Percentiles rank a stretch among this genome's conserved stretches.
Evolutionary conservation across 495 filamentous ascomycete genomes (phyloP).

Genomic region (Aspergillus avenaceus): DNA sequence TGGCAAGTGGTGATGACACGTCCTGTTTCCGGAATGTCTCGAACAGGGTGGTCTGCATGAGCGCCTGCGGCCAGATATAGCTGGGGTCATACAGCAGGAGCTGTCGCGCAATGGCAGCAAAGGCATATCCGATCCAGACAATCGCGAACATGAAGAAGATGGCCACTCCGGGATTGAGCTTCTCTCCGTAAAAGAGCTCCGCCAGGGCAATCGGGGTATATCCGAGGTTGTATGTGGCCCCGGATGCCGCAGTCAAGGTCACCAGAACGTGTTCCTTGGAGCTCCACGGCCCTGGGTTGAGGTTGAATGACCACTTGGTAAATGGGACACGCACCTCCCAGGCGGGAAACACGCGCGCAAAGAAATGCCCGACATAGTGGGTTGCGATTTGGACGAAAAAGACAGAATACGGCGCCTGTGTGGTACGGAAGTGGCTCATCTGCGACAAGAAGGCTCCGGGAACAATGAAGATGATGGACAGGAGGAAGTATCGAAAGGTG

Average conservation of each 20-base stretch:
- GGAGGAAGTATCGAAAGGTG: constrained; percentile 54
- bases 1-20: constrained; percentile 40
- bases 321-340: constrained; percentile 44
- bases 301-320: constrained; percentile 42
- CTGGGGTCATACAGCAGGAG: constrained; percentile 52
- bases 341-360: constrained; percentile 45
- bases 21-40: constrained; percentile 52
- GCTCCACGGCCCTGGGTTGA: constrained; percentile 55
- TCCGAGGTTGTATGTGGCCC: constrained; percentile 48
- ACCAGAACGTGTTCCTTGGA: constrained; percentile 56
- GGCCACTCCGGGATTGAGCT: constrained; percentile 44
- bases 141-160: constrained; percentile 58
- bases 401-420: constrained; percentile 51
- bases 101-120: constrained; percentile 50
- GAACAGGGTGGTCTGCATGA: constrained; percentile 54
- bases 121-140: constrained; percentile 51
- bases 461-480: constrained; percentile 47
- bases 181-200: constrained; percentile 49
- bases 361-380: constrained; percentile 51
- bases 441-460: constrained; percentile 51
- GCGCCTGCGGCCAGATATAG: constrained; percentile 46
- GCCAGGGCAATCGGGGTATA: constrained; percentile 47
- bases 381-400: constrained; percentile 56
- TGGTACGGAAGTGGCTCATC: constrained; percentile 51
- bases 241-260: constrained; percentile 50